These are phyloP conservation scores for Lumnitzera littorea DNA, from an alignment of 345 rosid genomes.

Conservation along the genomic window DNA sequence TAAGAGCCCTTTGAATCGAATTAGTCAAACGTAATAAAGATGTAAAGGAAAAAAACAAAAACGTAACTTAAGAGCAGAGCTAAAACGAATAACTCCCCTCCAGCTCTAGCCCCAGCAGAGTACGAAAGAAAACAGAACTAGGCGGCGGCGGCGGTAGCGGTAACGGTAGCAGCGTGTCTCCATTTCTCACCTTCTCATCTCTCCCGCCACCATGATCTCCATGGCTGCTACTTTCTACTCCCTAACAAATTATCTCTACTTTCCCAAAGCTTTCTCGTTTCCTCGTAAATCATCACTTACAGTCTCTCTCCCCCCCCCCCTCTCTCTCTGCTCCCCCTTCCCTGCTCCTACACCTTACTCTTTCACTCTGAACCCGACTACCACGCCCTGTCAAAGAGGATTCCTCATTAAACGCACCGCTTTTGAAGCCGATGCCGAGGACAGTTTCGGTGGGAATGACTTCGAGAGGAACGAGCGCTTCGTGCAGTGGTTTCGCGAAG, in stretches of 20 bases:
- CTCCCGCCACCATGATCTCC: not conserved
- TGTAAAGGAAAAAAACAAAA: no score
- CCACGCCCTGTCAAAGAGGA: not conserved
- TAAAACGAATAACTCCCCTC: no score
- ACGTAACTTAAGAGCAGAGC: no score
- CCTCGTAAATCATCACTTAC: not conserved
- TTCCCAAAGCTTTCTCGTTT: not conserved
- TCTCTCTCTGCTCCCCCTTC: not conserved
- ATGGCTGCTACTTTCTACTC: not conserved
- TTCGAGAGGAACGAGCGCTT: slow-evolving; percentile 49
- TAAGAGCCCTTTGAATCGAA: no score
- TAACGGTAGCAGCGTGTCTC: no score
- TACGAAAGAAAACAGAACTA: no score
- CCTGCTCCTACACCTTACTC: not conserved
- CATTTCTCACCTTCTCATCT: not conserved
- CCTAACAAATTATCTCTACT: slow-evolving; percentile 5
- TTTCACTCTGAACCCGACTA: not conserved
- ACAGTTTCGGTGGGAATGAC: not conserved
- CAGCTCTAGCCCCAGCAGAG: no score
- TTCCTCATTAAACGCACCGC: not conserved
- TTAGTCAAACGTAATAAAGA: no score
- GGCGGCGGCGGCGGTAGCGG: no score
- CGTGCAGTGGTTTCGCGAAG: slow-evolving; percentile 96
- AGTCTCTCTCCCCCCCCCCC: slow-evolving; percentile 1
- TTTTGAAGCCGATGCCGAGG: slow-evolving; percentile 1